These are phyloP conservation scores for Wickerhamiella nectarea DNA, from an alignment of 805 yeast genomes.

Conservation along the genomic window DNA sequence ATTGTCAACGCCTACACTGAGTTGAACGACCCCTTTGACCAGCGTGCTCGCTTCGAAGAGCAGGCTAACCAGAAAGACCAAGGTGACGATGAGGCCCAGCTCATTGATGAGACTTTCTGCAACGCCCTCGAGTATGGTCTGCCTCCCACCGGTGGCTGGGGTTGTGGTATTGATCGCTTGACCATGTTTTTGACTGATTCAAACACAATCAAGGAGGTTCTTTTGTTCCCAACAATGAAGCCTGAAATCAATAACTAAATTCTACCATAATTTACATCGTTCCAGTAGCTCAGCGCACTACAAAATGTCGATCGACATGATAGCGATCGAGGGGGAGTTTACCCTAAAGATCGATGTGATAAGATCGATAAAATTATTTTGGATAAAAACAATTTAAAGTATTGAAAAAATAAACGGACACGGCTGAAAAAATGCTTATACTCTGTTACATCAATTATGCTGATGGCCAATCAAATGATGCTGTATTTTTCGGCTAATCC, in stretches of 20 bases:
- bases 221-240: constrained; percentile 96
- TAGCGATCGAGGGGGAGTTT: too few species aligned
- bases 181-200: constrained; percentile 97
- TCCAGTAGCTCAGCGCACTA: too few species aligned
- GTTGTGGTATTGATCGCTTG: constrained; percentile 95
- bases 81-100: constrained; percentile 98
- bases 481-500: too few species aligned
- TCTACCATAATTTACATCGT: too few species aligned
- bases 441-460: too few species aligned
- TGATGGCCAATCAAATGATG: too few species aligned
- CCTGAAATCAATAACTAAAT: constrained; percentile 48
- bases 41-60: constrained; percentile 93
- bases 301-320: too few species aligned
- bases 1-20: constrained; percentile 97
- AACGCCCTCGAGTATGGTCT: constrained; percentile 95
- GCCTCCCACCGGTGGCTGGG: constrained; percentile 99
- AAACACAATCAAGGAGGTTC: constrained; percentile 92
- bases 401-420: too few species aligned
- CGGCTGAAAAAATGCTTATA: too few species aligned
- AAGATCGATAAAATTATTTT: too few species aligned
- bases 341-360: too few species aligned
- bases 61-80: constrained; percentile 97
- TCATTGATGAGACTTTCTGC: constrained; percentile 92
- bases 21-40: constrained; percentile 97
- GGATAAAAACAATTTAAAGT: too few species aligned